Base-by-base conservation (phyloP, 768 basidiomycete genomes). In the Boletus subcaerulescens region DNA sequence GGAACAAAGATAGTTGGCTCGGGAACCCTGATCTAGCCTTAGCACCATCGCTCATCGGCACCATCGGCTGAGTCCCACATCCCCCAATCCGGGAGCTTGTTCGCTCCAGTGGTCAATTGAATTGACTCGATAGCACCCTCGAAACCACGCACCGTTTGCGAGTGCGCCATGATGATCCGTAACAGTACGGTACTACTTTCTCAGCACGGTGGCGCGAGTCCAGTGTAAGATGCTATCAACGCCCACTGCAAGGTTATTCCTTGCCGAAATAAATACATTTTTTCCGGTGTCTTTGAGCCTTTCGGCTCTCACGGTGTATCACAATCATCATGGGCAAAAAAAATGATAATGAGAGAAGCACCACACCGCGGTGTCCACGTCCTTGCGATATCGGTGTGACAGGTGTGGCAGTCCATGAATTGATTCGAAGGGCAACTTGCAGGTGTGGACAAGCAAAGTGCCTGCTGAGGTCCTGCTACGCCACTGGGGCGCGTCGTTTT, bases 1-100 rank as follows among this genome's bases (percentile, higher is more conserved):
- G 64, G 66, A 64, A 59, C 66, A 60, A 64, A 61, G 60, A 60
- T 62, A 53, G 58, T 59, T 52, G 53, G 38, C 52, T 57, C 57
- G 46, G 55, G 47, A 53, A 58, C 62, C 65, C 66, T 53, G 59
- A 61, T 59, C 61, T 53, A 50, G 61, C n/a, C n/a, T n/a, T 22
- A 53, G 44, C 18, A 57, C 49, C 60, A 54, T 59, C 50, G 57
- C 53, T n/a, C 33, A 47, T 61, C 59, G 57, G 62, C 45, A 55
- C 58, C 60, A 59, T 58, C 64, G 56, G 66, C 52, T 65, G 15
- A 39, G 42, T 49, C 33, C 46, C 18, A 32, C 33, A 41, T 32
- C 49, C 33, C 52, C 48, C 38, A 58, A 47, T 40, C 29, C 53
- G 48, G 62, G 44, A 24, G 18, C 50, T 41, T 41, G 44, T 61